A percentile compares a stretch with the other conserved stretches of the same genome.
phyloP scores from a whole-genome alignment of 2,329 filamentous ascomycete genomes.

The Zopfia rhizophila region DNA sequence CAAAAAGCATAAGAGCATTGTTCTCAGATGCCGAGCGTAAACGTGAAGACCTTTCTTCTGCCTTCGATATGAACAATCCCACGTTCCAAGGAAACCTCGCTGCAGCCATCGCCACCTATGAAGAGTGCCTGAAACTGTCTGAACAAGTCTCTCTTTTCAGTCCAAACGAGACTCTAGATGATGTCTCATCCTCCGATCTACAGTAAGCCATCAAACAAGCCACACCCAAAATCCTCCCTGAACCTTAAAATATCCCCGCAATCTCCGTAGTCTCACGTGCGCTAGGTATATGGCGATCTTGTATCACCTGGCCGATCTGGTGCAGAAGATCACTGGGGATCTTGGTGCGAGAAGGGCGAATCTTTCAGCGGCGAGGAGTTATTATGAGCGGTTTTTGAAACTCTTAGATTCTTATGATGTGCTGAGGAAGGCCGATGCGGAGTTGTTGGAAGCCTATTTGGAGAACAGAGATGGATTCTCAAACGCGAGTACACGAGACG shows the following conservation, averaged over 20 bases:
- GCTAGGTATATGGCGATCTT: constrained; percentile 77
- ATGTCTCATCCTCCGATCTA: constrained; percentile 84
- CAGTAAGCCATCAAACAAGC: constrained; percentile 71
- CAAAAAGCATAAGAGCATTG: constrained; percentile 65
- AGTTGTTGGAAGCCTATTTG: constrained; percentile 76
- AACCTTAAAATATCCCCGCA: constrained; percentile 8
- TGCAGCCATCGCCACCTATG: constrained; percentile 75
- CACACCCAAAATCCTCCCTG: not conserved
- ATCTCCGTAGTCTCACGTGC: constrained; percentile 19
- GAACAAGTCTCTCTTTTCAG: constrained; percentile 84
- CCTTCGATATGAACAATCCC: constrained; percentile 72
- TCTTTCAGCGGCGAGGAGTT: constrained; percentile 71
- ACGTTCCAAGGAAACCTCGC: constrained; percentile 75
- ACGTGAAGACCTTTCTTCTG: constrained; percentile 68
- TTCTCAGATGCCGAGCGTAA: constrained; percentile 66
- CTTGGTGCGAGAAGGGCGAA: constrained; percentile 63
- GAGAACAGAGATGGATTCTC: constrained; percentile 79
- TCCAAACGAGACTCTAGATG: constrained; percentile 87
- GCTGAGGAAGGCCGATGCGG: constrained; percentile 71
- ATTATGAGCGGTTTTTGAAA: constrained; percentile 82
- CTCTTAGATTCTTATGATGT: constrained; percentile 82
- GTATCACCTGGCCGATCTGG: constrained; percentile 82
- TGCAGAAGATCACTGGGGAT: constrained; percentile 73
- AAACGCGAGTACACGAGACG: constrained; percentile 72
- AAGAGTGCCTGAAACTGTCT: constrained; percentile 76